Conservation (phyloP, 1,284 basidiomycete species). For the Phaffia rhodozyma region DNA sequence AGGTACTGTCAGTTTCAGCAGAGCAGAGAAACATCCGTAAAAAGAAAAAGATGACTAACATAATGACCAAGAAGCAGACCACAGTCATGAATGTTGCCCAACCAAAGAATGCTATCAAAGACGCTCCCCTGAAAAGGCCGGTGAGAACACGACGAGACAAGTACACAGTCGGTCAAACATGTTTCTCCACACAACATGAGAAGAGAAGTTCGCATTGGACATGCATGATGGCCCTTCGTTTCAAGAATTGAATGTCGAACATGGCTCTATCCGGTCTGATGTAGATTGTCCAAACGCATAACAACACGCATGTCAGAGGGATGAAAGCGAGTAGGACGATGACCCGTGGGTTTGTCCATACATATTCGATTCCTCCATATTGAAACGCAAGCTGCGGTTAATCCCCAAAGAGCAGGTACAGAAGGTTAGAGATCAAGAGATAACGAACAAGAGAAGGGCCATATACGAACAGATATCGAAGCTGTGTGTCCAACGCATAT, state of each 20-base stretch:
- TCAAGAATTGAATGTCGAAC: slow-evolving; percentile 33
- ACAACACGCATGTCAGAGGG: slow-evolving; percentile 28
- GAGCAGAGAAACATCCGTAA: too few species aligned
- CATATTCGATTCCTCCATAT: slow-evolving; percentile 25
- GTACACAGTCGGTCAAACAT: background rate
- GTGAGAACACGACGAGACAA: background rate
- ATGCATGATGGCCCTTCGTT: slow-evolving; percentile 27
- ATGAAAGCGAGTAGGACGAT: slow-evolving; percentile 34
- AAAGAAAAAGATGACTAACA: too few species aligned
- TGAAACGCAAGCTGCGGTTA: background rate
- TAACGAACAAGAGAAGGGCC: too few species aligned
- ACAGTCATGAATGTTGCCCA: slow-evolving; percentile 29
- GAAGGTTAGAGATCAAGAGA: too few species aligned
- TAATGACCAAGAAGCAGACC: slow-evolving; percentile 30
- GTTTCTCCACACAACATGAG: background rate
- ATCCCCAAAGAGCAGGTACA: background rate
- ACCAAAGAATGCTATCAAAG: slow-evolving; percentile 6
- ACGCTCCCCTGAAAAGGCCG: background rate
- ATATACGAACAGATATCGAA: slow-evolving; percentile 23
- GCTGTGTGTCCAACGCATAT: slow-evolving; percentile 30
- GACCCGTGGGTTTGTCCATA: slow-evolving; percentile 33
- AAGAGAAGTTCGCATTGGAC: background rate
- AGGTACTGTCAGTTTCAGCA: too few species aligned
- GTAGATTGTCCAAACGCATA: slow-evolving; percentile 33
- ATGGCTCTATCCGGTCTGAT: slow-evolving; percentile 33